Conservation (phyloP, 1,284 basidiomycete genomes). For the Leccinum fallax region DNA sequence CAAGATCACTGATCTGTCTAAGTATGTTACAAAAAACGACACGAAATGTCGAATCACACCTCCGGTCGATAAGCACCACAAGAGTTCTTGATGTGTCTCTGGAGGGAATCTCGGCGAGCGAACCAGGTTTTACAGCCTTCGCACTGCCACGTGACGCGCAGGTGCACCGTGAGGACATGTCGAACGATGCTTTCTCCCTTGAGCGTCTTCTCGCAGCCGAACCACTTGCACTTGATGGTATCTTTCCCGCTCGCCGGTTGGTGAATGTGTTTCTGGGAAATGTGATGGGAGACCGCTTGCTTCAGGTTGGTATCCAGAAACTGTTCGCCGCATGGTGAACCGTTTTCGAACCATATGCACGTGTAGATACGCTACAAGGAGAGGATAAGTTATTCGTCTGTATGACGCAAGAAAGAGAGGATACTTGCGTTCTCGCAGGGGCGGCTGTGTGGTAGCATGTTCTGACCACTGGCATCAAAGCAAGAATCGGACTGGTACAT, state of each 20-base stretch:
- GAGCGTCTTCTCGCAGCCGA: slow-evolving; percentile 22
- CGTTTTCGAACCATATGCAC: slow-evolving; percentile 19
- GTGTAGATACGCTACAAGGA: background rate
- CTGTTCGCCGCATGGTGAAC: slow-evolving; percentile 7
- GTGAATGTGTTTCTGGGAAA: slow-evolving; percentile 11
- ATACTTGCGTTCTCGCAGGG: slow-evolving; percentile 1
- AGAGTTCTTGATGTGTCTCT: slow-evolving; percentile 27
- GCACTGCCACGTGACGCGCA: slow-evolving; percentile 21
- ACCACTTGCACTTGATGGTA: slow-evolving; percentile 20
- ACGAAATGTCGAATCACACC: background rate
- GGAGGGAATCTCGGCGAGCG: slow-evolving; percentile 35
- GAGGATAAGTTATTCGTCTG: background rate
- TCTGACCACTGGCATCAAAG: background rate
- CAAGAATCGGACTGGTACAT: background rate
- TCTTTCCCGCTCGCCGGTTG: slow-evolving; percentile 11
- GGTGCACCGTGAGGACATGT: slow-evolving; percentile 28
- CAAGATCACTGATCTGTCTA: background rate
- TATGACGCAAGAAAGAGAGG: background rate
- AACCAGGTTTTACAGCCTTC: slow-evolving; percentile 22
- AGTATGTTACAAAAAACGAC: background rate
- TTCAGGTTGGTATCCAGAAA: slow-evolving; percentile 6
- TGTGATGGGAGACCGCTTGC: slow-evolving; percentile 18
- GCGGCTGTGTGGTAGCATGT: background rate
- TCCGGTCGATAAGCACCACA: slow-evolving; percentile 9
- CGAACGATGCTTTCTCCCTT: slow-evolving; percentile 31